Percentiles rank a stretch among this genome's conserved stretches.
Conservation (phyloP, 2,329 filamentous ascomycete species). For the Microdochium trichocladiopsis region DNA sequence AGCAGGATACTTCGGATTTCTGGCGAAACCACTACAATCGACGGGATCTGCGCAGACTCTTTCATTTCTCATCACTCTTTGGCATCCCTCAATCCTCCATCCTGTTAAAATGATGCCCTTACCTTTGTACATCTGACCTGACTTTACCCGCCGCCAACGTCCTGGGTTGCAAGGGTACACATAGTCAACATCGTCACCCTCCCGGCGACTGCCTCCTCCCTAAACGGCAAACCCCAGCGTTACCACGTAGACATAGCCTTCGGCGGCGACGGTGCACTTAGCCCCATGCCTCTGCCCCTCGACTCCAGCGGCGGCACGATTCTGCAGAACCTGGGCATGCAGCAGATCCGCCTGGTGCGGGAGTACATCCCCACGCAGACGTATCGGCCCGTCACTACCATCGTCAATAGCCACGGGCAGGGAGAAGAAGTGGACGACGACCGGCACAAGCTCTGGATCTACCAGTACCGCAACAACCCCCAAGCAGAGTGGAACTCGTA, state of each 20-base stretch:
- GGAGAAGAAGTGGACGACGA: neutral
- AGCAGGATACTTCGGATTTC: no score
- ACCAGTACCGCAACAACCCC: constrained; percentile 45
- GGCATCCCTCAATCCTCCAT: no score
- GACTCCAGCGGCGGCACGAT: constrained; percentile 30
- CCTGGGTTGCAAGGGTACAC: no score
- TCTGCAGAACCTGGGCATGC: constrained; percentile 48
- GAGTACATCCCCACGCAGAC: constrained; percentile 39
- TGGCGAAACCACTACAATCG: no score
- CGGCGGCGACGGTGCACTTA: constrained; percentile 53
- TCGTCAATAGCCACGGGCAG: no score
- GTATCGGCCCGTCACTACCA: constrained; percentile 24
- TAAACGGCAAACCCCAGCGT: neutral
- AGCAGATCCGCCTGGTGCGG: constrained; percentile 46
- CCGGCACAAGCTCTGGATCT: constrained; percentile 49
- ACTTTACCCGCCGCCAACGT: no score
- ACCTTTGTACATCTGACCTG: no score
- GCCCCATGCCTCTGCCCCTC: constrained; percentile 45
- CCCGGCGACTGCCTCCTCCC: constrained; percentile 24
- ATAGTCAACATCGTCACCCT: constrained; percentile 56
- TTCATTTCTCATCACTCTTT: no score
- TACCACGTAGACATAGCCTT: constrained; percentile 58
- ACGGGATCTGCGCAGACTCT: no score
- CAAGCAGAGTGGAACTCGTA: constrained; percentile 48
- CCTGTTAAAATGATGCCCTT: no score